These are phyloP conservation scores for Lyophyllum decastes DNA, from an alignment of 768 basidiomycete genomes.

Conservation along the genomic window DNA sequence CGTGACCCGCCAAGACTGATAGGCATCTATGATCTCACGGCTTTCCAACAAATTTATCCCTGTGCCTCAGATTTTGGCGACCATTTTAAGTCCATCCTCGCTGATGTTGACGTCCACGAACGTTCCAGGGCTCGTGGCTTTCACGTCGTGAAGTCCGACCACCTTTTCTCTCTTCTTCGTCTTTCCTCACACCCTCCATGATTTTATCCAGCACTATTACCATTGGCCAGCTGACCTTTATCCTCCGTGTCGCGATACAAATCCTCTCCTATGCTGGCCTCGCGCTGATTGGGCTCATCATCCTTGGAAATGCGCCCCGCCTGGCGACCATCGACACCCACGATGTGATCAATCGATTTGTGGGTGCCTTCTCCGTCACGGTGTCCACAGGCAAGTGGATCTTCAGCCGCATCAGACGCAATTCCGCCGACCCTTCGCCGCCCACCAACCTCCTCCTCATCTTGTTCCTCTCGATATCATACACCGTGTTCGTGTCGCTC, in stretches of 20 bases:
- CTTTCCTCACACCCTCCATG: no score
- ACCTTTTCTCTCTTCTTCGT: no score
- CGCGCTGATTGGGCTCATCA: slow-evolving; percentile 19
- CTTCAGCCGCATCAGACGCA: slow-evolving; percentile 11
- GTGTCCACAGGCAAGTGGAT: slow-evolving; percentile 18
- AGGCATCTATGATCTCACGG: no score
- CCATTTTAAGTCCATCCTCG: no score
- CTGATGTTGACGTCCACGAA: no score
- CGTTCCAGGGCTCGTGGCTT: no score
- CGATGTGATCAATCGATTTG: slow-evolving; percentile 21
- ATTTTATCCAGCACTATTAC: slow-evolving; percentile 12
- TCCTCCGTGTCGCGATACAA: slow-evolving; percentile 23
- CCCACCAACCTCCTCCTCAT: slow-evolving; percentile 15
- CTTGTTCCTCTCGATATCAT: slow-evolving; percentile 16
- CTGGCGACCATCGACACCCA: slow-evolving; percentile 22
- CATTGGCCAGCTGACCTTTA: slow-evolving; percentile 23
- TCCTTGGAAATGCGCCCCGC: slow-evolving; percentile 21
- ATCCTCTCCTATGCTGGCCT: slow-evolving; percentile 20
- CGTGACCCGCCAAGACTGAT: no score
- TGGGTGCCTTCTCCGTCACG: slow-evolving; percentile 16
- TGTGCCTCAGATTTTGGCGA: no score
- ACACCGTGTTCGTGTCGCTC: slow-evolving; percentile 13
- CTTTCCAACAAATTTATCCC: no score
- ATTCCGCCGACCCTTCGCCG: slow-evolving; percentile 14
- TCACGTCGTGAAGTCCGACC: no score